These are phyloP conservation scores for Amborella trichopoda DNA, from an alignment of 164 flowering plant genomes.

Conservation along the genomic window DNA sequence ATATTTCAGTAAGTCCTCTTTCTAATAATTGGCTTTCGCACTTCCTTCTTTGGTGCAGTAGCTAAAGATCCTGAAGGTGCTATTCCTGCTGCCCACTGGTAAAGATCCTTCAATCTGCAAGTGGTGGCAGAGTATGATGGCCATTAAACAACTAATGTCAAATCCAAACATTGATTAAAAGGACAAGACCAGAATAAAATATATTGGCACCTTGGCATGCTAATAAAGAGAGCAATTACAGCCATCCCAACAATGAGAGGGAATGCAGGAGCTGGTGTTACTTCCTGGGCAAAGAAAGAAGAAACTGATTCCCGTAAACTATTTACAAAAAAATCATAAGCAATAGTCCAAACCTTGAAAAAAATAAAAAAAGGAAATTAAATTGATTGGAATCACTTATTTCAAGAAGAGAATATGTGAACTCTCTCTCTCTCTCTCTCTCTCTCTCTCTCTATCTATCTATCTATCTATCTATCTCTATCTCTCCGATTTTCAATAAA, in stretches of 20 bases:
- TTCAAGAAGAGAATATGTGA: too few species aligned
- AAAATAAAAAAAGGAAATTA: not conserved
- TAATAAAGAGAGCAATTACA: conserved; percentile 54
- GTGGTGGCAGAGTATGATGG: not conserved
- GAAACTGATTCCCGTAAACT: not conserved
- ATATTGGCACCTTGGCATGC: conserved; percentile 68
- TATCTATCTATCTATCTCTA: not conserved
- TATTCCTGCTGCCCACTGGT: conserved; percentile 32
- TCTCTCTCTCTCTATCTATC: too few species aligned
- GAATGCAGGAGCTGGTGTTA: conserved; percentile 79
- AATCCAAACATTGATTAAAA: not conserved
- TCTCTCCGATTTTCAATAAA: not conserved
- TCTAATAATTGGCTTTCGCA: conserved; percentile 38
- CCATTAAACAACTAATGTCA: not conserved
- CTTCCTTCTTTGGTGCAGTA: conserved; percentile 38
- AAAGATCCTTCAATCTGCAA: conserved; percentile 67
- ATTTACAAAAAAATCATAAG: not conserved
- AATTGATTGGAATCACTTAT: not conserved
- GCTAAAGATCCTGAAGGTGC: conserved; percentile 29
- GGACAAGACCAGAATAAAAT: not conserved
- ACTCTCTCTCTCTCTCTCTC: too few species aligned
- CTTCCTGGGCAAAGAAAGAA: conserved; percentile 41
- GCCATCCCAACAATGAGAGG: conserved; percentile 73
- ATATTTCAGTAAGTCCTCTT: conserved; percentile 63
- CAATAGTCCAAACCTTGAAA: not conserved